Evolutionary conservation across 768 basidiomycete genomes (phyloP), one percentile per base, ranked within the genome.

Genomic region (Naganishia antarctica): DNA sequence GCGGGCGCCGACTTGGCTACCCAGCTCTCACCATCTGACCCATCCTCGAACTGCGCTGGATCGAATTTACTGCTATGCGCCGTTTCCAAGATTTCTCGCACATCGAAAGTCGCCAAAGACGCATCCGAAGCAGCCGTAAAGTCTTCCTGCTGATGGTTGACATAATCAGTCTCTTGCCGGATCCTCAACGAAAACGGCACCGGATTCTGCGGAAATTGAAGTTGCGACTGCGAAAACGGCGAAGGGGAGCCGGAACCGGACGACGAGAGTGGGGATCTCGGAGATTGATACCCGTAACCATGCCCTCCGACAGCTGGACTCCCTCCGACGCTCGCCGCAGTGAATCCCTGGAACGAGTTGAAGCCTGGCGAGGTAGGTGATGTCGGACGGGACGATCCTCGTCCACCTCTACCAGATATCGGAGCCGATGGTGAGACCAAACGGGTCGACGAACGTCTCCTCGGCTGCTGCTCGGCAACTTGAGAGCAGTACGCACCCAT

Each of bases 1-100:
- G 32, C 21, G 26, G 53, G 18, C 3, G n/a, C 26, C 31, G 23
- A 21, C n/a, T 37, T 21, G 37, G 9, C 32, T 12, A 16, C 8
- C 11, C 34, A 34, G 37, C 25, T 8, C 15, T 57, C 53, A 23
- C 21, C 40, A 25, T 57, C 53, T 8, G 53, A 57, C 13, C 53
- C 53, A 40, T 57, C 53, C 18, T 57, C 53, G 13, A 57, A 57
- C 32, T 57, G 53, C 21, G 53, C 53, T 7, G 53, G 53, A 40
- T 57, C 53, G 13, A 57, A 57, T 16, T 6, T 3, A 23, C 12
- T 18, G n/a, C 40, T 32, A 18, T 51, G 50, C 50, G 40, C 11
- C 3, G 53, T 40, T 29, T 40, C 37, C 53, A 25, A 23, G 5
- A 18, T 4, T 26, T 40, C 26, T 23, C 2, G n/a, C 2, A 57